These are phyloP conservation scores for Dictyostelium intermedium DNA, from an alignment of 78 protist species.

Conservation along the genomic window DNA sequence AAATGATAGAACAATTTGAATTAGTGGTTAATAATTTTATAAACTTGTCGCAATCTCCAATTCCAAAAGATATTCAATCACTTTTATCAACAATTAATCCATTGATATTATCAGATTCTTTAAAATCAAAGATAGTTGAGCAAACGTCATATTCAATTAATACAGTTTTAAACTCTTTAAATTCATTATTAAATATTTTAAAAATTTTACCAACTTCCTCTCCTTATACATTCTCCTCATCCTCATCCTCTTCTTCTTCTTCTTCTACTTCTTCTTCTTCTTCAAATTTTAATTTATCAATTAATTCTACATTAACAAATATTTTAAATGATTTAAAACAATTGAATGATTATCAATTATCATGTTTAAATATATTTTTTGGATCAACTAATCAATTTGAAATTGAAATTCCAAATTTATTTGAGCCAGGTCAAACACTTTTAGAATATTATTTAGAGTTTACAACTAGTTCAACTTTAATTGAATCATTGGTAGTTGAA, in stretches of 20 bases:
- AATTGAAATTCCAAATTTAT: neutral
- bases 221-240: neutral
- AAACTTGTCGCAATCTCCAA: neutral
- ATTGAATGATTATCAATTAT: neutral
- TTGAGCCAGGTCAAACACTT: neutral
- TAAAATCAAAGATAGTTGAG: neutral
- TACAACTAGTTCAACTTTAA: neutral
- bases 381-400: neutral
- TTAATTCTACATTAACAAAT: neutral
- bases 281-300: neutral
- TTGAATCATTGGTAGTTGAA: neutral
- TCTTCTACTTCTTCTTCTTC: neutral
- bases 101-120: neutral
- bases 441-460: constrained; percentile 12
- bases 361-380: neutral
- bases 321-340: neutral
- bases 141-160: neutral
- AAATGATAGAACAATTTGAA: neutral
- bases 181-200: neutral
- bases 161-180: neutral
- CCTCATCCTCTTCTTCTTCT: neutral
- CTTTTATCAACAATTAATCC: neutral
- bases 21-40: neutral
- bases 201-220: neutral
- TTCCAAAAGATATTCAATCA: neutral